Evolutionary conservation across 176 grass and related monocot species (phyloP), one percentile per base, ranked within the genome.

Genomic region (Ensete glaucum): DNA sequence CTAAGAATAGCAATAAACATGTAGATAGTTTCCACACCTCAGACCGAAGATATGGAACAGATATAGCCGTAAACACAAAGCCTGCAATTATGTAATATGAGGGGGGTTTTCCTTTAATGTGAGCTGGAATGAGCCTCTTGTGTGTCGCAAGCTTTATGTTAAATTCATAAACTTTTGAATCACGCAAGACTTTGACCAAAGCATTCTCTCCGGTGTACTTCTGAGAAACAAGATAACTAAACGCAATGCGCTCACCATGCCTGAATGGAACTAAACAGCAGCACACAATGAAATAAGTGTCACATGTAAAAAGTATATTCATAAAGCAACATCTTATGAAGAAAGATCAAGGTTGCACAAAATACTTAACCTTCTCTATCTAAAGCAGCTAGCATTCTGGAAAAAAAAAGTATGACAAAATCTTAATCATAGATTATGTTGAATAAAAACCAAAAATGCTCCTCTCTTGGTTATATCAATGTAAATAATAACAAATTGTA

Each of bases 41-140:
- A 25, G 95, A 99, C 77, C 95, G 88, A 82, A 99, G 86, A 82
- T 94, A 94, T 73, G 95, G 95, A 84, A 94, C 95, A 67, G 91
- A 94, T 21, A 99, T 83, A 1, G 72, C 81, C 29, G 82, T 78
- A 82, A 99, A 99, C 77, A 99, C 95, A 81, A 99, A 91, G 62
- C 95, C 95, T 79, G 88, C 95, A 82, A 99, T 88, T 80, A 99
- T 99, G 73, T 94, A 99, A 87, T 99, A 99, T 77, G 95, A 94
- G 2, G 95, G 95, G 43, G 88, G 86, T 21, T 66, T 89, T 70
- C 95, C 95, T 78, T 84, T 99, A 76, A 94, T 91, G 83, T 99
- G 95, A 75, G 90, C 88, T 59, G 88, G 84, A 83, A 99, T 85
- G 63, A 99, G 84, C 68, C 91, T 94, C 85, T 89, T 94, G 60